These are phyloP conservation scores for Cryptosporidium ubiquitum DNA, from an alignment of 169 alveolate species.

Conservation along the genomic window DNA sequence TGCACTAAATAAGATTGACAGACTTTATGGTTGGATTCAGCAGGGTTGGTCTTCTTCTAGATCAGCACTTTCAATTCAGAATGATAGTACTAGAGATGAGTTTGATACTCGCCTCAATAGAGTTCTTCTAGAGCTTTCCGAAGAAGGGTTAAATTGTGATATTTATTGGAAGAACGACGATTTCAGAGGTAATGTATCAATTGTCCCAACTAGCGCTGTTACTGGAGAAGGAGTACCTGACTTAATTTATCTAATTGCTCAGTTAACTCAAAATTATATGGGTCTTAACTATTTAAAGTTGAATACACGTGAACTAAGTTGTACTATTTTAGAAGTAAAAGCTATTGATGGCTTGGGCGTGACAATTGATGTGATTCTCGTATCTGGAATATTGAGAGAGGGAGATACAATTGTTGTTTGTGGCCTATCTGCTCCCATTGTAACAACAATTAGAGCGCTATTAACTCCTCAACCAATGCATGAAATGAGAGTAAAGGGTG, in stretches of 20 bases:
- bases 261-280: slow-evolving; percentile 91
- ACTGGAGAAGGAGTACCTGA: slow-evolving; percentile 99
- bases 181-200: slow-evolving; percentile 91
- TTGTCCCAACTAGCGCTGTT: slow-evolving; percentile 98
- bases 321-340: slow-evolving; percentile 97
- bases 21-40: slow-evolving; percentile 95
- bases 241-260: slow-evolving; percentile 90
- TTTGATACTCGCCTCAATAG: slow-evolving; percentile 87
- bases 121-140: slow-evolving; percentile 90
- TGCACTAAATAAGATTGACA: slow-evolving; percentile 98
- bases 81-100: slow-evolving; percentile 86
- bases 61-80: slow-evolving; percentile 86
- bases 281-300: slow-evolving; percentile 82
- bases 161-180: slow-evolving; percentile 96
- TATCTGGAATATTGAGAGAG: slow-evolving; percentile 93
- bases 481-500: slow-evolving; percentile 99
- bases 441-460: slow-evolving; percentile 96
- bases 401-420: slow-evolving; percentile 96
- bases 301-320: slow-evolving; percentile 90
- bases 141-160: slow-evolving; percentile 95
- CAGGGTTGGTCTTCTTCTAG: slow-evolving; percentile 90
- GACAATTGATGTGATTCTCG: slow-evolving; percentile 98
- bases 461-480: slow-evolving; percentile 99
- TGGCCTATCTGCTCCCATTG: slow-evolving; percentile 97
- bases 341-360: slow-evolving; percentile 97